phyloP scores from a whole-genome alignment of 441 rosid genomes.

The Isatis lusitanica region DNA sequence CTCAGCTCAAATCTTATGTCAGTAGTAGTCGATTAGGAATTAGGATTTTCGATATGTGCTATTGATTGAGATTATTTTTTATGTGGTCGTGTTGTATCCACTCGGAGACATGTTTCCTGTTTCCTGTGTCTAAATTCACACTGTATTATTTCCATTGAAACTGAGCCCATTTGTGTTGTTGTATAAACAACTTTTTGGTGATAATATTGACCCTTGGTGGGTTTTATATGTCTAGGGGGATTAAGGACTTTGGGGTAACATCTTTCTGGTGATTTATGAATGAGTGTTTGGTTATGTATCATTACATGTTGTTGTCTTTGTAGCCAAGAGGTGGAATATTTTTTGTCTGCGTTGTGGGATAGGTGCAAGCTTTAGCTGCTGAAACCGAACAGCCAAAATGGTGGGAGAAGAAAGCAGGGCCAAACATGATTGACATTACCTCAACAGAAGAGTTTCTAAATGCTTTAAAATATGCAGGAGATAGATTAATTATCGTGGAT shows the following conservation, averaged over 20 bases:
- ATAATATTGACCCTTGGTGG: neutral
- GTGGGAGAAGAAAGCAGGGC: slow-evolving; percentile 89
- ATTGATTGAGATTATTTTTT: neutral
- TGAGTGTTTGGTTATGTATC: neutral
- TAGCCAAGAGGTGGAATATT: neutral
- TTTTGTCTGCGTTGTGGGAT: slow-evolving; percentile 17
- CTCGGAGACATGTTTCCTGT: neutral
- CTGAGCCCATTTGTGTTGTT: neutral
- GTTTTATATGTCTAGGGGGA: neutral
- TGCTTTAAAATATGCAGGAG: slow-evolving; percentile 77
- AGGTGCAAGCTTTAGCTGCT: slow-evolving; percentile 69
- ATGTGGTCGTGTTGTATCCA: neutral
- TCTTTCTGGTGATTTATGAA: neutral
- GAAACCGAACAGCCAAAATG: slow-evolving; percentile 83
- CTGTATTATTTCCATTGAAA: neutral
- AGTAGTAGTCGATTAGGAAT: slow-evolving; percentile 1
- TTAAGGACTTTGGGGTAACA: neutral
- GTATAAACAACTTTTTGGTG: neutral
- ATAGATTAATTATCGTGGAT: slow-evolving; percentile 84
- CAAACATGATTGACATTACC: slow-evolving; percentile 84
- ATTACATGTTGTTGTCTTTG: neutral
- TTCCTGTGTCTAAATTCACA: neutral
- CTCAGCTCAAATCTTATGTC: neutral
- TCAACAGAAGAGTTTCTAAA: slow-evolving; percentile 74
- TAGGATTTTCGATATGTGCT: slow-evolving; percentile 1